Evolutionary conservation across 2,329 filamentous ascomycete species (phyloP).

Genomic region (Arthroderma sp.): DNA sequence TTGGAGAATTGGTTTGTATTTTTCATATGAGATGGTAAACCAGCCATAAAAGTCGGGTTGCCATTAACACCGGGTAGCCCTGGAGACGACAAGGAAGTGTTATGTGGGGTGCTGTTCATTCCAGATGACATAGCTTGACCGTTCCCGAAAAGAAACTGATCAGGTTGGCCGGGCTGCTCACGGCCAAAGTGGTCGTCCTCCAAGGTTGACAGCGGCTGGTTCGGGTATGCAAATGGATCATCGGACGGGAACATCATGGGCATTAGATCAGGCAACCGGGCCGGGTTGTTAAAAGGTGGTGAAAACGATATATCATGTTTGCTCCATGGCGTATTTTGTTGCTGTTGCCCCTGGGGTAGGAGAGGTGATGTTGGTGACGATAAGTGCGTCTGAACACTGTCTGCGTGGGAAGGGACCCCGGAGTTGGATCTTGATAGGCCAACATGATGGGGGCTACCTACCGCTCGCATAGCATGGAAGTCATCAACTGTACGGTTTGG

Average conservation of each 20-base stretch:
- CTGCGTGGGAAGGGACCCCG: slow-evolving; percentile 1
- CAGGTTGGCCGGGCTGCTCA: slow-evolving; percentile 4
- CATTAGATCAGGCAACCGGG: slow-evolving; percentile 34
- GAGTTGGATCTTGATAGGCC: slow-evolving; percentile 5
- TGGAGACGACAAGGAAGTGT: slow-evolving; percentile 6
- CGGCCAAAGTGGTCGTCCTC: slow-evolving; percentile 30
- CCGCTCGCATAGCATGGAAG: slow-evolving; percentile 6
- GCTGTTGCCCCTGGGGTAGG: slow-evolving; percentile 5
- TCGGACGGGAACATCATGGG: slow-evolving; percentile 39
- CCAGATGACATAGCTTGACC: slow-evolving; percentile 3
- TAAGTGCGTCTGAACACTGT: slow-evolving; percentile 5
- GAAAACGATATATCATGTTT: slow-evolving; percentile 16
- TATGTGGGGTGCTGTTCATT: slow-evolving; percentile 1
- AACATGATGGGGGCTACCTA: background rate
- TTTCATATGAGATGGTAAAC: slow-evolving; percentile 6
- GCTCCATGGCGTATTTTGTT: slow-evolving; percentile 6
- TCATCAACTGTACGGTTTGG: slow-evolving; percentile 22
- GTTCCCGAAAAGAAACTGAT: slow-evolving; percentile 6
- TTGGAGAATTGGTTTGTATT: slow-evolving; percentile 7
- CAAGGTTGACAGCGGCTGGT: slow-evolving; percentile 35
- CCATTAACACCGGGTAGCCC: background rate
- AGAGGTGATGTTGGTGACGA: slow-evolving; percentile 8
- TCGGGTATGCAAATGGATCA: slow-evolving; percentile 38
- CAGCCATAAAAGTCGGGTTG: background rate
- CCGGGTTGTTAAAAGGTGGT: slow-evolving; percentile 20